Conservation (phyloP, 2,329 filamentous ascomycete genomes). For the Thielaviopsis populi region DNA sequence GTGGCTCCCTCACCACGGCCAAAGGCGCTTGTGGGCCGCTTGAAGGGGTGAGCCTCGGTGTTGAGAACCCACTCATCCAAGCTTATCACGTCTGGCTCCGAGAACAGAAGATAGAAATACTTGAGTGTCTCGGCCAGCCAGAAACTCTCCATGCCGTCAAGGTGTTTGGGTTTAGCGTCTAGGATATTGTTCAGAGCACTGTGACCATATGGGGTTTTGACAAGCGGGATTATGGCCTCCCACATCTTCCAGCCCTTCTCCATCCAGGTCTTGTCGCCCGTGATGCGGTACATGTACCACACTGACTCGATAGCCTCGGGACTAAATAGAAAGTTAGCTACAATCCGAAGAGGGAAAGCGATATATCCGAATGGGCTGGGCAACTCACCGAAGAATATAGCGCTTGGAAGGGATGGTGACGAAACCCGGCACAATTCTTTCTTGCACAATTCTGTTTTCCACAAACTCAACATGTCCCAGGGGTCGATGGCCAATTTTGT, state of each 20-base stretch:
- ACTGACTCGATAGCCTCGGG: conserved; percentile 80
- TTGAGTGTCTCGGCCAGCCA: conserved; percentile 86
- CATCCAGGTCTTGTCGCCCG: conserved; percentile 57
- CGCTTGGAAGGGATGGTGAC: conserved; percentile 29
- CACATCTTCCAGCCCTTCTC: conserved; percentile 85
- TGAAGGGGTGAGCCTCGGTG: conserved; percentile 47
- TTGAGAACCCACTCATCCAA: conserved; percentile 55
- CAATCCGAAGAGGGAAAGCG: background rate
- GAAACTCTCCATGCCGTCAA: conserved; percentile 70
- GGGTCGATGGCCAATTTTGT: conserved; percentile 24
- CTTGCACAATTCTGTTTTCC: conserved; percentile 28
- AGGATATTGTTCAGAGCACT: conserved; percentile 54
- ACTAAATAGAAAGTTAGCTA: conserved; percentile 26
- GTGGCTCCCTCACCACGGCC: conserved; percentile 9
- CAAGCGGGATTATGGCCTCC: conserved; percentile 49
- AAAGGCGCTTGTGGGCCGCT: conserved; percentile 26
- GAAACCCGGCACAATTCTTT: conserved; percentile 37
- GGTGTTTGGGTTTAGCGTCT: conserved; percentile 26
- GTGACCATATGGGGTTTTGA: conserved; percentile 51
- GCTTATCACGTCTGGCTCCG: conserved; percentile 47
- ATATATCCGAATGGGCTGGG: background rate
- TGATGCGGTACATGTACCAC: conserved; percentile 84
- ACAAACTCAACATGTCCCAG: conserved; percentile 41
- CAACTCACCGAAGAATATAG: conserved; percentile 48
- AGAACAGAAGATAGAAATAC: conserved; percentile 78